Conservation (phyloP, 106 monocot genomes). For the Platanthera zijinensis region DNA sequence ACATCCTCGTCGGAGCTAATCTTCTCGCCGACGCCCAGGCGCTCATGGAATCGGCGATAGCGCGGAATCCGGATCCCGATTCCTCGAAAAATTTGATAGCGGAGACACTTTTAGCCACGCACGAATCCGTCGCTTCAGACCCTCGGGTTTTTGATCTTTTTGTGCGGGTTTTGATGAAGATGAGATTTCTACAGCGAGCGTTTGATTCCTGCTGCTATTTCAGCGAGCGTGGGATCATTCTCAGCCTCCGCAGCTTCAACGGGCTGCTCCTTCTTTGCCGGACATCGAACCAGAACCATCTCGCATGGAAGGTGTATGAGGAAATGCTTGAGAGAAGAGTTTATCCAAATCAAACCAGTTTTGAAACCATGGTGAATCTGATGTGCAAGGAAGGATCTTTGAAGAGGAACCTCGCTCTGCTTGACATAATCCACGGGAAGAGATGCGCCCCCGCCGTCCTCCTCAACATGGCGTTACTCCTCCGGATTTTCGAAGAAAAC, state of each 20-base stretch:
- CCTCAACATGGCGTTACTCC: constrained; percentile 31
- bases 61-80: constrained; percentile 2
- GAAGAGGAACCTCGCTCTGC: constrained; percentile 14
- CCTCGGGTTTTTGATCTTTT: constrained; percentile 66
- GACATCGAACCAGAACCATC: constrained; percentile 16
- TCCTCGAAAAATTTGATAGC: constrained; percentile 9
- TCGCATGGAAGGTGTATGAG: constrained; percentile 73
- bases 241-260: constrained; percentile 46
- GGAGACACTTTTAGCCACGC: constrained; percentile 28
- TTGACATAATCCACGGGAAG: constrained; percentile 49
- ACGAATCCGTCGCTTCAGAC: constrained; percentile 25
- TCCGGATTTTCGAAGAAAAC: constrained; percentile 47
- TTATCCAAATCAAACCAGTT: constrained; percentile 47
- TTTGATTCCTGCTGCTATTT: constrained; percentile 42
- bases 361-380: constrained; percentile 45
- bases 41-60: constrained; percentile 24
- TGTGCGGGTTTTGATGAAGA: constrained; percentile 38
- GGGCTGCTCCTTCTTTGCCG: constrained; percentile 38
- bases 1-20: constrained; percentile 52
- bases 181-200: constrained; percentile 34
- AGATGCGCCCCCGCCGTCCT: constrained; percentile 33
- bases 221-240: constrained; percentile 28
- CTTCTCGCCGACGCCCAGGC: constrained; percentile 27
- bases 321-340: constrained; percentile 52
- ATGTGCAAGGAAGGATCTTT: constrained; percentile 67